These are phyloP conservation scores for Saccharomyces paradoxus DNA, from an alignment of 805 yeast species.

Conservation along the genomic window DNA sequence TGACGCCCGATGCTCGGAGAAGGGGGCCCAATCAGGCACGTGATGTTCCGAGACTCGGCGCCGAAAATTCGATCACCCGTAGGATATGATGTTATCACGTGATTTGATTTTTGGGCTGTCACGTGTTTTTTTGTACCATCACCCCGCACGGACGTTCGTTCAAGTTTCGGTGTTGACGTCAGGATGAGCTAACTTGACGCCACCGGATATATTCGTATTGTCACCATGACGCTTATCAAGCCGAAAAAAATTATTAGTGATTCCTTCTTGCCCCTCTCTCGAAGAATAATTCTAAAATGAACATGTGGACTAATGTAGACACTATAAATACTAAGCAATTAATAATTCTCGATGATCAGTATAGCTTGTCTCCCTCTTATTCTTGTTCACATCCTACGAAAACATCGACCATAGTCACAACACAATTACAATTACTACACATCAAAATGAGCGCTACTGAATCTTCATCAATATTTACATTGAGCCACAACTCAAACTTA, in stretches of 20 bases:
- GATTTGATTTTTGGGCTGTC: too few species aligned
- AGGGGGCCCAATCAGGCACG: background rate
- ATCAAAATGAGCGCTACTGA: slow-evolving; percentile 11
- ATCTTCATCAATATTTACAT: slow-evolving; percentile 16
- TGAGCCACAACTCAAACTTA: slow-evolving; percentile 25
- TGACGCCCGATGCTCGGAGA: background rate
- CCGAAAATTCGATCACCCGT: background rate
- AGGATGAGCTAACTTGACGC: background rate
- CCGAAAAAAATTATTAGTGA: background rate
- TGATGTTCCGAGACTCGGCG: background rate
- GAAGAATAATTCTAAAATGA: background rate
- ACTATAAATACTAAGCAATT: background rate
- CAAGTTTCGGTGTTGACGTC: background rate
- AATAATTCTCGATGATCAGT: background rate
- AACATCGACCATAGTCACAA: background rate
- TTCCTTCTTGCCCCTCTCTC: background rate
- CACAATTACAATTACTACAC: background rate
- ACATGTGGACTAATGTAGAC: background rate
- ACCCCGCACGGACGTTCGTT: background rate
- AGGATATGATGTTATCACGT: background rate
- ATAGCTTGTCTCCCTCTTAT: background rate
- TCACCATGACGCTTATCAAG: background rate
- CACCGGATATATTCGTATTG: background rate
- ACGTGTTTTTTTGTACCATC: background rate
- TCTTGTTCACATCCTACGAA: background rate